Conservation (phyloP, 257 asterid genomes). For the Petrea volubilis region DNA sequence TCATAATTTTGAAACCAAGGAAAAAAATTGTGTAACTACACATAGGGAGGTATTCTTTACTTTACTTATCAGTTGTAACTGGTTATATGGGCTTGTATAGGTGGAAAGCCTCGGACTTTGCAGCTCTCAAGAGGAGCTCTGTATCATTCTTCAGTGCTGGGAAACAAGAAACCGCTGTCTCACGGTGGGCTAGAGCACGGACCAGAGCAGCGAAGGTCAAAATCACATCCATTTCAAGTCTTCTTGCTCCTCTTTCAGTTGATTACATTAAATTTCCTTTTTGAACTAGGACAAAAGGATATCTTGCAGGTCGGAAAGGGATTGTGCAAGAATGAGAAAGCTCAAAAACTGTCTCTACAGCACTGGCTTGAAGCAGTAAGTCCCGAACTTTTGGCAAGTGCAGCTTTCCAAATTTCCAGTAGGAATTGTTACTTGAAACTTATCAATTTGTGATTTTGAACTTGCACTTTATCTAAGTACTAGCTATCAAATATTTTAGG, state of each 20-base stretch:
- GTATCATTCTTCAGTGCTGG: slow-evolving; percentile 76
- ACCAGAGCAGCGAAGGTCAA: slow-evolving; percentile 90
- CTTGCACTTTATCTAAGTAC: too few species aligned
- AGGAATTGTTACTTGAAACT: too few species aligned
- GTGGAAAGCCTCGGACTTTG: slow-evolving; percentile 97
- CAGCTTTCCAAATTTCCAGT: too few species aligned
- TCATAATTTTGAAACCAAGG: too few species aligned
- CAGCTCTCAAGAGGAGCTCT: slow-evolving; percentile 79
- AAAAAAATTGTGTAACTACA: too few species aligned
- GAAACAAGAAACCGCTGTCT: slow-evolving; percentile 84
- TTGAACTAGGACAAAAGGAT: slow-evolving; percentile 5
- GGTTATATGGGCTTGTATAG: too few species aligned
- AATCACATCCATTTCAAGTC: background rate
- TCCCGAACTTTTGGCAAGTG: too few species aligned
- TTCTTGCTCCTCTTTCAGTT: background rate
- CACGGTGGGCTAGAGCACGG: slow-evolving; percentile 94
- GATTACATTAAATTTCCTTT: background rate
- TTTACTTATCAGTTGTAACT: too few species aligned
- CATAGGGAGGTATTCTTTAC: too few species aligned
- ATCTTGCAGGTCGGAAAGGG: slow-evolving; percentile 86
- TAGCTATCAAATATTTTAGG: too few species aligned
- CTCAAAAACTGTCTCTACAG: slow-evolving; percentile 84
- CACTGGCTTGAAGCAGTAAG: slow-evolving; percentile 99
- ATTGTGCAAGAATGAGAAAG: slow-evolving; percentile 89
- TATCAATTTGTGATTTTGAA: too few species aligned